Percentiles rank a stretch among this genome's conserved stretches.
phyloP scores from a whole-genome alignment of 2,329 filamentous ascomycete genomes.

The Colletotrichum camelliae region DNA sequence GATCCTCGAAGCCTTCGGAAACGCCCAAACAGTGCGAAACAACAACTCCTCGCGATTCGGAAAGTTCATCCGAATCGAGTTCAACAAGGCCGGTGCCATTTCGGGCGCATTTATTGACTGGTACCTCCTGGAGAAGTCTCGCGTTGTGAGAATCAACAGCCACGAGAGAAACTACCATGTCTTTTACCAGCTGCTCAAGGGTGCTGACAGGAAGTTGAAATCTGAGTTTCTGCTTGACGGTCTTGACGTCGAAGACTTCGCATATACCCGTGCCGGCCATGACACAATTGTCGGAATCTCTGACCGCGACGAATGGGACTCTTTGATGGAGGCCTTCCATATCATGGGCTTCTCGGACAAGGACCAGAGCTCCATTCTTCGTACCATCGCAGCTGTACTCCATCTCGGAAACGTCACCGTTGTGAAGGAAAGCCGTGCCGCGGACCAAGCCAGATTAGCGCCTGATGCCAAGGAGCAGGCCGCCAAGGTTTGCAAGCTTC shows the following conservation, averaged over 20 bases:
- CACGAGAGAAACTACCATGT: slow-evolving; percentile 96
- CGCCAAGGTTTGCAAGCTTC: slow-evolving; percentile 78
- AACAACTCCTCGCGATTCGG: slow-evolving; percentile 98
- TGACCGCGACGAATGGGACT: slow-evolving; percentile 88
- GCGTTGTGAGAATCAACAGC: slow-evolving; percentile 85
- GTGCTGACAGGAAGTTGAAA: slow-evolving; percentile 76
- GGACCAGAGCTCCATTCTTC: slow-evolving; percentile 83
- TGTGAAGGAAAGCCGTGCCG: slow-evolving; percentile 86
- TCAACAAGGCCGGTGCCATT: slow-evolving; percentile 86
- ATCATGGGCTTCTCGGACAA: slow-evolving; percentile 92
- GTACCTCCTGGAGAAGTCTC: slow-evolving; percentile 98
- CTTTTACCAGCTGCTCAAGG: slow-evolving; percentile 93
- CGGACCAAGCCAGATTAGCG: slow-evolving; percentile 86
- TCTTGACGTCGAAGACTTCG: slow-evolving; percentile 83
- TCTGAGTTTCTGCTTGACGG: slow-evolving; percentile 78
- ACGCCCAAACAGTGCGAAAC: slow-evolving; percentile 96
- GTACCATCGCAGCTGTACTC: slow-evolving; percentile 87
- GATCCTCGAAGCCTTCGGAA: slow-evolving; percentile 96
- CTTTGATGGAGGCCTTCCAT: slow-evolving; percentile 87
- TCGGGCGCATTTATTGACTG: slow-evolving; percentile 97
- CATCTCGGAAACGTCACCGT: slow-evolving; percentile 93
- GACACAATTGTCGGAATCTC: slow-evolving; percentile 91
- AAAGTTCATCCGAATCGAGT: slow-evolving; percentile 98
- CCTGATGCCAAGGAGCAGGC: slow-evolving; percentile 78
- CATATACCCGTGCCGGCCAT: slow-evolving; percentile 90